Evolutionary conservation across 768 basidiomycete genomes (phyloP).

Genomic region (Phallus indusiatus): DNA sequence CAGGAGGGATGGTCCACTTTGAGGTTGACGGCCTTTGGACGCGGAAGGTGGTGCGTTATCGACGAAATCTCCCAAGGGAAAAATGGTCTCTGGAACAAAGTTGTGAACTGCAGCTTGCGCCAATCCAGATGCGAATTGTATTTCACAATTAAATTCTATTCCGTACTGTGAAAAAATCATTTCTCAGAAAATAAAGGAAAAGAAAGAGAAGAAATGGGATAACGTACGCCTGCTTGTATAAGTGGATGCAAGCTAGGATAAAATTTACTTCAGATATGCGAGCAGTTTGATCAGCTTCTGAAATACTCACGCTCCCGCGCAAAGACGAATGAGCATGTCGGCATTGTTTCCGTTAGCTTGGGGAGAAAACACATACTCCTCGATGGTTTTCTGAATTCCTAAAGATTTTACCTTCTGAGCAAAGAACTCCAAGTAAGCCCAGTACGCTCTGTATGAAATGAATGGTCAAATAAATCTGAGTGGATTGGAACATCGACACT

Average conservation of each 20-base stretch:
- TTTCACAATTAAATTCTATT: not conserved
- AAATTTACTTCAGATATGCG: not conserved
- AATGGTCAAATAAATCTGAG: conserved; percentile 24
- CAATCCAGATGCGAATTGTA: conserved; percentile 26
- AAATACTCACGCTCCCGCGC: conserved; percentile 27
- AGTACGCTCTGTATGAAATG: conserved; percentile 27
- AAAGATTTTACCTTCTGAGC: conserved; percentile 26
- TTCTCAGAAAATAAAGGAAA: not conserved
- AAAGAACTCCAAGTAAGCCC: conserved; percentile 25
- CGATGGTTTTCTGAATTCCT: conserved; percentile 32
- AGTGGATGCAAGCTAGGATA: conserved; percentile 39
- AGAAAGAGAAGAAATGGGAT: not conserved
- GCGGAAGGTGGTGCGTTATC: not conserved
- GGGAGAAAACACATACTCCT: conserved; percentile 38
- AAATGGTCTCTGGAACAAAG: conserved; percentile 6
- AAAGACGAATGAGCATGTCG: conserved; percentile 26
- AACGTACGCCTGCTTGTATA: conserved; percentile 43
- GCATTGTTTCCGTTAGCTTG: conserved; percentile 23
- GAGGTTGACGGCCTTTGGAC: conserved; percentile 12
- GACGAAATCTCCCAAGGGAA: conserved; percentile 23
- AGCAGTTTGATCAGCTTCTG: not conserved
- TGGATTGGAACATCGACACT: conserved; percentile 8
- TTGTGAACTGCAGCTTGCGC: conserved; percentile 40
- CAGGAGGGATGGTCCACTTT: conserved; percentile 32
- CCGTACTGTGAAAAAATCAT: not conserved